Evolutionary conservation across 1,139 yeast species (phyloP).

Genomic region (Suhomyces maxii): DNA sequence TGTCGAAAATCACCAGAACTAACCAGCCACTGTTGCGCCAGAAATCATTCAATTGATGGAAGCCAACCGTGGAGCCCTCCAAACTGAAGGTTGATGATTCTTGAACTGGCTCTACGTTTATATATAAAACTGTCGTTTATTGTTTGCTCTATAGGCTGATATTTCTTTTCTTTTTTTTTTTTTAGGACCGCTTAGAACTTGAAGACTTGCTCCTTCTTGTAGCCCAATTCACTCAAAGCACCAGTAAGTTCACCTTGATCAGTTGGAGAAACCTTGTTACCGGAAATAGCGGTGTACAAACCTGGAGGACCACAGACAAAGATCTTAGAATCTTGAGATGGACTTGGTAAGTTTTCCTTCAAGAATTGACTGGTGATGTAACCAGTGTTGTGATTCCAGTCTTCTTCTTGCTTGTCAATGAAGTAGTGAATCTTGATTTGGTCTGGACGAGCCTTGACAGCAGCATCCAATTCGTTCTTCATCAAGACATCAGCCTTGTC

Average conservation of each 20-base stretch:
- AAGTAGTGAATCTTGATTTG: constrained; percentile 78
- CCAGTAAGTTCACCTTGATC: constrained; percentile 97
- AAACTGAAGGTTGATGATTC: too few species aligned
- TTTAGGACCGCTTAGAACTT: constrained; percentile 58
- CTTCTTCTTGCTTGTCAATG: constrained; percentile 62
- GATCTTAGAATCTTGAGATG: constrained; percentile 88
- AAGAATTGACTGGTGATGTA: constrained; percentile 37
- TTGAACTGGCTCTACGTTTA: too few species aligned
- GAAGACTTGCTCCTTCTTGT: constrained; percentile 81
- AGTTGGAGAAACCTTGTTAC: constrained; percentile 77
- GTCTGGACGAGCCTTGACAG: constrained; percentile 66
- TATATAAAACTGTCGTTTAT: not conserved
- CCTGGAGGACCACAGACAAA: constrained; percentile 55
- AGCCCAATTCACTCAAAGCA: constrained; percentile 83
- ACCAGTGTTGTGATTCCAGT: constrained; percentile 51
- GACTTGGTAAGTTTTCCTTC: constrained; percentile 59
- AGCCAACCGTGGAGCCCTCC: too few species aligned
- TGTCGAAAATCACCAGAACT: too few species aligned
- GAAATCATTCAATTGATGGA: too few species aligned
- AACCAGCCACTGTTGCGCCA: too few species aligned
- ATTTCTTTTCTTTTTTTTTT: not conserved
- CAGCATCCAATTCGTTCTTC: constrained; percentile 68
- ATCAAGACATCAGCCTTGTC: constrained; percentile 76
- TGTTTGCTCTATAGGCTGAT: not conserved
- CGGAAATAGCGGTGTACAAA: constrained; percentile 51